These are phyloP conservation scores for Cephaloascus albidus DNA, from an alignment of 805 yeast species.

Conservation along the genomic window DNA sequence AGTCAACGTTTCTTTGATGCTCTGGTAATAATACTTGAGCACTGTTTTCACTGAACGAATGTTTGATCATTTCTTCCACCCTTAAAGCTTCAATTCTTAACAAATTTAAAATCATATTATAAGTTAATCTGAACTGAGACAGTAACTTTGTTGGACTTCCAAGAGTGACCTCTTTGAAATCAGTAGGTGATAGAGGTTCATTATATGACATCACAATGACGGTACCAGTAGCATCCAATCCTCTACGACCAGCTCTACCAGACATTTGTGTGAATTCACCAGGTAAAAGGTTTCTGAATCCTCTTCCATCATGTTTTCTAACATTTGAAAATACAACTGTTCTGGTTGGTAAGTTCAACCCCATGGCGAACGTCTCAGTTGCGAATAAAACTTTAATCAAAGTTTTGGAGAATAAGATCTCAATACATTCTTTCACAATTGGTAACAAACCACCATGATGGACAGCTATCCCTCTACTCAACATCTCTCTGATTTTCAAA, in stretches of 20 bases:
- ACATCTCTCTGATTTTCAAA: conserved; percentile 66
- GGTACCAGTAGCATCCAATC: conserved; percentile 87
- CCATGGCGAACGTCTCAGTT: conserved; percentile 98
- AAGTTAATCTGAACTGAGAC: conserved; percentile 90
- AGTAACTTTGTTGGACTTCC: conserved; percentile 87
- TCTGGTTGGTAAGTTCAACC: conserved; percentile 90
- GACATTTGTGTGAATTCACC: conserved; percentile 99
- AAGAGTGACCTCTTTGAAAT: conserved; percentile 71
- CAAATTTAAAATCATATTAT: conserved; percentile 88
- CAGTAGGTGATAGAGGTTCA: conserved; percentile 44
- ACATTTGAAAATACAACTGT: conserved; percentile 86
- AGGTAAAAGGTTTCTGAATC: conserved; percentile 73
- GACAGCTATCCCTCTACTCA: conserved; percentile 88
- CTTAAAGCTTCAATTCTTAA: conserved; percentile 87
- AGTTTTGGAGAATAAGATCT: conserved; percentile 80
- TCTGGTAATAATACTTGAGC: conserved; percentile 82
- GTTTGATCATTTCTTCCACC: conserved; percentile 98
- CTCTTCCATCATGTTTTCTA: conserved; percentile 85
- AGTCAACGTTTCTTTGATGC: conserved; percentile 58
- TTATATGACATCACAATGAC: conserved; percentile 86
- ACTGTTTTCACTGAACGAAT: conserved; percentile 87
- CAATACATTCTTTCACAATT: conserved; percentile 87
- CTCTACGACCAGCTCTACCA: conserved; percentile 98
- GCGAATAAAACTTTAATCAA: conserved; percentile 89
- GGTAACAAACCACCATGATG: conserved; percentile 95